A percentile compares a stretch with the other conserved stretches of the same genome.
phyloP scores from a whole-genome alignment of 208 protist genomes.

The Trypanosoma theileri region DNA sequence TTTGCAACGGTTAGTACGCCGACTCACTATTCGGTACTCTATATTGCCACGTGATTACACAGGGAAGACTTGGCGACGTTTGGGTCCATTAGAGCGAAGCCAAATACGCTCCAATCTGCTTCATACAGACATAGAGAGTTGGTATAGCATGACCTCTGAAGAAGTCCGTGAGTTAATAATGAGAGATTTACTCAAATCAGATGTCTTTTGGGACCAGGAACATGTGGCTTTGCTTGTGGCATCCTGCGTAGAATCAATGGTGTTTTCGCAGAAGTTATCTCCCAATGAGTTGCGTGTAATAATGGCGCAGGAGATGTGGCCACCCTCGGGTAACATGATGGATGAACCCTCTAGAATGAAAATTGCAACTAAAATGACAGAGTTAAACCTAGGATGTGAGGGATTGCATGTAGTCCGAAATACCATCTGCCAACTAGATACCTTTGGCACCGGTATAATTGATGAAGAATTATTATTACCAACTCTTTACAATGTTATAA shows the following conservation, averaged over 20 bases:
- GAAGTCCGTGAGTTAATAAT: neutral
- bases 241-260: neutral
- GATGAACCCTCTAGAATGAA: neutral
- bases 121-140: neutral
- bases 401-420: neutral
- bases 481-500: slow-evolving; percentile 1
- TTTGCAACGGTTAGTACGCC: slow-evolving; percentile 2
- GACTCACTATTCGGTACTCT: slow-evolving; percentile 11
- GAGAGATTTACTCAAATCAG: neutral
- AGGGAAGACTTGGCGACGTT: slow-evolving; percentile 5
- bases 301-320: slow-evolving; percentile 14
- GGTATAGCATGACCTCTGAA: slow-evolving; percentile 1
- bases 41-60: slow-evolving; percentile 8
- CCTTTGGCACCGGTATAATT: neutral
- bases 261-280: neutral
- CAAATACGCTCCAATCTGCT: slow-evolving; percentile 5
- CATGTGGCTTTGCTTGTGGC: slow-evolving; percentile 5
- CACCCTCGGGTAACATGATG: neutral
- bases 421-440: neutral
- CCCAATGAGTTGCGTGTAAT: neutral
- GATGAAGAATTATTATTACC: slow-evolving; percentile 1
- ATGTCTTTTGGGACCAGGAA: slow-evolving; percentile 16
- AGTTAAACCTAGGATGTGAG: slow-evolving; percentile 7
- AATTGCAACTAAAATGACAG: slow-evolving; percentile 5
- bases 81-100: slow-evolving; percentile 7